Evolutionary conservation across 345 rosid genomes (phyloP).

Genomic region (Arabis hirsuta): DNA sequence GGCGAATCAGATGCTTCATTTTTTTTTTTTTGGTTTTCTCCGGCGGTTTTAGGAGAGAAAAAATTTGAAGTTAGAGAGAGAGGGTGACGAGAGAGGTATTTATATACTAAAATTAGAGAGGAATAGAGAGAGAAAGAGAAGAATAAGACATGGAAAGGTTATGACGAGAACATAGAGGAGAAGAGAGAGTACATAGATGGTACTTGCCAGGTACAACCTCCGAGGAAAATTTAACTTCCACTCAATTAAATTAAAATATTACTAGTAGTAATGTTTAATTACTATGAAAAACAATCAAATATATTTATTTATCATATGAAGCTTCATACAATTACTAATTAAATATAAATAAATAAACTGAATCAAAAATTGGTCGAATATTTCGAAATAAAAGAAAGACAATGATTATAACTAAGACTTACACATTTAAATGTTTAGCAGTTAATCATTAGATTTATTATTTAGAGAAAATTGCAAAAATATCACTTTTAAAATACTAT

Average conservation of each 20-base stretch:
- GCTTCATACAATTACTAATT: not conserved
- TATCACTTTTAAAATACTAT: no score
- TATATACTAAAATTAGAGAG: conserved; percentile 18
- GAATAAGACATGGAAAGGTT: conserved; percentile 39
- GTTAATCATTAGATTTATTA: no score
- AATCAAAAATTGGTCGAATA: no score
- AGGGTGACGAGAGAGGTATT: conserved; percentile 1
- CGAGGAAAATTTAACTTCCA: not conserved
- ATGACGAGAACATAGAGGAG: conserved; percentile 42
- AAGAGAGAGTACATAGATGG: conserved; percentile 35
- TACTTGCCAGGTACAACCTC: conserved; percentile 61
- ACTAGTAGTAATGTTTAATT: no score
- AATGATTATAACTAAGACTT: no score
- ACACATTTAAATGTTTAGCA: no score
- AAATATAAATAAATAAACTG: no score
- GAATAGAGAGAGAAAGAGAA: conserved; percentile 29
- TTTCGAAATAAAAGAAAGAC: no score
- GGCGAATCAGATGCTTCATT: conserved; percentile 92
- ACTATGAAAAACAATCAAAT: no score
- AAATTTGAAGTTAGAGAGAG: conserved; percentile 9
- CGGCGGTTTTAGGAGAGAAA: conserved; percentile 5
- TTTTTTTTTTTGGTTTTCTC: not conserved
- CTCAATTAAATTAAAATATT: not conserved
- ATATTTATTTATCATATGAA: no score
- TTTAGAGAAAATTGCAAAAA: no score